These are phyloP conservation scores for Penstemon newberryi DNA, from an alignment of 257 asterid genomes.

Conservation along the genomic window DNA sequence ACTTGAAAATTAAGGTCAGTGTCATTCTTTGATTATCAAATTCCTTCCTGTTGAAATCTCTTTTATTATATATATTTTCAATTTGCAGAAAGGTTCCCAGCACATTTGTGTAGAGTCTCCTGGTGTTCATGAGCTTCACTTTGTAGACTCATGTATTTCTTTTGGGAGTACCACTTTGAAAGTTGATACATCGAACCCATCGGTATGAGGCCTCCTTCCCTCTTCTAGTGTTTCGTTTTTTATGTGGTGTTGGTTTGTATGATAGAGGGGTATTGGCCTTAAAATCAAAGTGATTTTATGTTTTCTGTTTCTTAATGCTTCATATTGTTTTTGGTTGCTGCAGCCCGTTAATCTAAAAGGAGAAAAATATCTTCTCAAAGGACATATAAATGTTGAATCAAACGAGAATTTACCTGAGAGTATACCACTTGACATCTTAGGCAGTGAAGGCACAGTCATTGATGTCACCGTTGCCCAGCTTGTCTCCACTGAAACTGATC, in stretches of 20 bases:
- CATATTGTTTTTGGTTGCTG: conserved; percentile 36
- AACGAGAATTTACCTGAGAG: conserved; percentile 53
- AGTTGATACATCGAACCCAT: conserved; percentile 68
- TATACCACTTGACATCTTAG: conserved; percentile 61
- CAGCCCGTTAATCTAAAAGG: conserved; percentile 86
- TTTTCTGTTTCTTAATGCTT: conserved; percentile 19
- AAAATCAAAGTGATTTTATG: not conserved
- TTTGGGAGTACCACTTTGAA: conserved; percentile 69
- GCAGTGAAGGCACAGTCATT: conserved; percentile 49
- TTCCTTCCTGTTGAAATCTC: conserved; percentile 28
- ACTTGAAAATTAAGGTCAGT: conserved; percentile 74
- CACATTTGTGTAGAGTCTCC: conserved; percentile 73
- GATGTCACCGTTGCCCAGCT: conserved; percentile 53
- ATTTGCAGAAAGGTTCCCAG: conserved; percentile 87
- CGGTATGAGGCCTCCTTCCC: conserved; percentile 42
- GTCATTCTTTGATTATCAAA: conserved; percentile 22
- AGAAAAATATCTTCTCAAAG: conserved; percentile 80
- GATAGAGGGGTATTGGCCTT: not conserved
- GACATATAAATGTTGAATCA: conserved; percentile 59
- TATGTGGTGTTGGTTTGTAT: conserved; percentile 13
- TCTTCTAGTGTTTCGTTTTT: conserved; percentile 14
- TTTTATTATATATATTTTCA: conserved; percentile 21
- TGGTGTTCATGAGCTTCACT: conserved; percentile 91
- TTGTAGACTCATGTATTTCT: conserved; percentile 73
- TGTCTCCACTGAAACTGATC: conserved; percentile 47